phyloP scores from a whole-genome alignment of 2,329 filamentous ascomycete genomes.

The Byssochlamys sp. region DNA sequence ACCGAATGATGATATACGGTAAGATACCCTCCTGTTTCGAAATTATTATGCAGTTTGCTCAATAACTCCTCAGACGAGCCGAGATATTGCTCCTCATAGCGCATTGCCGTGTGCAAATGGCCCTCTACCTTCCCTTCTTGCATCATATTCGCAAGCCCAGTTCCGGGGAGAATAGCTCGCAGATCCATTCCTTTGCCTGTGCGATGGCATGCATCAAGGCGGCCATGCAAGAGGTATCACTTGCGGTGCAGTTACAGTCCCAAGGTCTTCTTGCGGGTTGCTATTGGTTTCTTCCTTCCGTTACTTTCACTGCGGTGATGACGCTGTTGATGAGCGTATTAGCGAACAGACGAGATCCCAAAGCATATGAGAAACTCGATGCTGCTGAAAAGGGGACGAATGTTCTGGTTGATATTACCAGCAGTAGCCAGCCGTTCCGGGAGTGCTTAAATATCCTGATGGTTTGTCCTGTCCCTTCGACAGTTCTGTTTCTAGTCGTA shows the following conservation, averaged over 20 bases:
- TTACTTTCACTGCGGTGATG: not conserved
- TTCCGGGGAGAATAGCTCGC: not conserved
- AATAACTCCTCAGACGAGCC: not conserved
- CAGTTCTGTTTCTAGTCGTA: too few species aligned
- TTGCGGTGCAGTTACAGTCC: not conserved
- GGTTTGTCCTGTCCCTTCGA: not conserved
- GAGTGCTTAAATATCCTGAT: not conserved
- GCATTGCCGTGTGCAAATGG: not conserved
- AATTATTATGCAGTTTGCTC: not conserved
- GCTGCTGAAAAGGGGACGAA: not conserved
- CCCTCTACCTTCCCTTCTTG: not conserved
- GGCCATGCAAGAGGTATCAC: not conserved
- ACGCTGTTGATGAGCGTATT: not conserved
- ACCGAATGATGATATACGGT: not conserved
- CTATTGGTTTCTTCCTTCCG: not conserved
- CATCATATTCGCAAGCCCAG: not conserved
- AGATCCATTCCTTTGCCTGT: not conserved
- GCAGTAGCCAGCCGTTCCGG: not conserved
- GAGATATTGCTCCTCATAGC: not conserved
- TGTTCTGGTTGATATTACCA: not conserved
- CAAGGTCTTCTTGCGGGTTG: not conserved
- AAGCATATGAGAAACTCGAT: not conserved
- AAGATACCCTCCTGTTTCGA: not conserved
- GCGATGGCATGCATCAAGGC: not conserved
- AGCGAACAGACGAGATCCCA: not conserved